Percentiles rank a stretch among this genome's conserved stretches.
These are phyloP conservation scores for Clathrus columnatus DNA, from an alignment of 768 basidiomycete genomes.

Conservation along the genomic window DNA sequence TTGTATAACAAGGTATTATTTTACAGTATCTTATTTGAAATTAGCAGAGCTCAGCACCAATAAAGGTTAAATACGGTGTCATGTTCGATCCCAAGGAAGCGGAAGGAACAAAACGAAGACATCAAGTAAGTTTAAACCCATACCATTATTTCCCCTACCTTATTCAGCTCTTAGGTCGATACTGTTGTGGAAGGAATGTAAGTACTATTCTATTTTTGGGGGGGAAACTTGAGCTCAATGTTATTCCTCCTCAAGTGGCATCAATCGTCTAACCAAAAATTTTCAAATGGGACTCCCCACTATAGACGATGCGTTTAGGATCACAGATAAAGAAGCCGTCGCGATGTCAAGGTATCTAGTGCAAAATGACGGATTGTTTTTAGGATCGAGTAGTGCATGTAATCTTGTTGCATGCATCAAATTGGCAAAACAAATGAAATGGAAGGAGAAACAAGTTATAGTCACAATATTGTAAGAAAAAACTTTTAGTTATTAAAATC, in stretches of 20 bases:
- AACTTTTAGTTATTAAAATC: background rate
- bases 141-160: background rate
- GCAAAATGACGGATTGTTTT: constrained; percentile 81
- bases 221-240: background rate
- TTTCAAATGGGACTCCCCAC: constrained; percentile 76
- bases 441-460: constrained; percentile 59
- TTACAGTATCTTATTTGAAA: background rate
- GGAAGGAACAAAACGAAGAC: constrained; percentile 86
- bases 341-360: constrained; percentile 76
- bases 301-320: constrained; percentile 83
- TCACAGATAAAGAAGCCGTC: constrained; percentile 90
- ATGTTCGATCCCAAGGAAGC: constrained; percentile 92
- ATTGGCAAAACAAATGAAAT: constrained; percentile 60
- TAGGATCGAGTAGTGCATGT: constrained; percentile 94
- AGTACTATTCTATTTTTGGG: constrained; percentile 11
- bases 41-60: background rate
- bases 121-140: constrained; percentile 37
- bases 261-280: constrained; percentile 89
- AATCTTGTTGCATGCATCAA: constrained; percentile 91
- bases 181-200: constrained; percentile 93
- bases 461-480: constrained; percentile 72
- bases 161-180: constrained; percentile 51
- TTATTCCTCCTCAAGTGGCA: constrained; percentile 49
- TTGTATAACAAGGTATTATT: constrained; percentile 77
- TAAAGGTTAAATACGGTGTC: constrained; percentile 78